Base-by-base conservation (phyloP, 2,329 filamentous ascomycete genomes). In the Monosporascus sp. region DNA sequence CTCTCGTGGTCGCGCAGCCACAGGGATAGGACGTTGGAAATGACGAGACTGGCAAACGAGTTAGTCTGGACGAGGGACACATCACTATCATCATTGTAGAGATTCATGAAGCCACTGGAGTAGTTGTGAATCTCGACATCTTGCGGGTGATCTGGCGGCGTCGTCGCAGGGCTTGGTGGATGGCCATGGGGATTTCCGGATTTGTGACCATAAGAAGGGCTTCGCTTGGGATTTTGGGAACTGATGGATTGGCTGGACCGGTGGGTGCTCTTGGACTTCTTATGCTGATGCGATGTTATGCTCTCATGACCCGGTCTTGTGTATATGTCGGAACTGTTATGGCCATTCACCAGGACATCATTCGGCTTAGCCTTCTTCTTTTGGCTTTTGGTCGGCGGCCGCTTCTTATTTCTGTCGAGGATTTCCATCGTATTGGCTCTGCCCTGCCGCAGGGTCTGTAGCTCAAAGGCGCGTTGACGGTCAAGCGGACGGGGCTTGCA, bases 361-460 rank as follows among this genome's bases (percentile, higher is more conserved):
- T 72, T 73, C 9, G 91, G 89, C 68, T 91, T 95, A 38, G 81
- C 71, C 72, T 92, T 96, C 77, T 95, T 97, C 77, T 92, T 96
- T 67, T 91, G 88, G 67, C 81, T 87, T 69, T 96, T 96, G 14
- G 88, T 78, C 7, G 86, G 81, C 8, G 86, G 83, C 56, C 91
- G 83, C 71, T 92, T 89, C 54, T 83, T 63, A 73, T 89, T 90
- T 72, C 87, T 85, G 69, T 91, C 85, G 63, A 79, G 75, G 17
- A 72, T 72, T 56, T 82, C 78, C 56, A 62, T 46, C 66, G 65
- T 26, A 66, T 52, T 60, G 66, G 72, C 63, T 62, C 74, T 75
- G 48, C 71, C 71, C 56, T 87, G 79, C 55, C 84, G 83, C 53
- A 79, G 74, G 59, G 75, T 76, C 65, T 90, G 86, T 68, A 87